These are phyloP conservation scores for Penicillium chermesinum DNA, from an alignment of 495 filamentous ascomycete species.

Conservation along the genomic window DNA sequence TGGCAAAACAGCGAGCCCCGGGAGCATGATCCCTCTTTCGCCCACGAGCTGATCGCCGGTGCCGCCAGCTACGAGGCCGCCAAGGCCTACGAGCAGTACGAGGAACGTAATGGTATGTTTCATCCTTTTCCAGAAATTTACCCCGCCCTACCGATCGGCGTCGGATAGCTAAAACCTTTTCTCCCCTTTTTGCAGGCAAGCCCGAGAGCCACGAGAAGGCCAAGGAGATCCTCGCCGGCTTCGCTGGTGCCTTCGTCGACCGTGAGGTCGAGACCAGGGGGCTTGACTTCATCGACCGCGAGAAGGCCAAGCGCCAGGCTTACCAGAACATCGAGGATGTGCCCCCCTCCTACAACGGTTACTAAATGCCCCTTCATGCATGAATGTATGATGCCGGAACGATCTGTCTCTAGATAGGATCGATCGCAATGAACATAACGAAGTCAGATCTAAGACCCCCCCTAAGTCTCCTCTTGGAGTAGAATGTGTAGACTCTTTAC, in stretches of 20 bases:
- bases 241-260: constrained; percentile 68
- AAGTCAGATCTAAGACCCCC: too few species aligned
- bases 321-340: constrained; percentile 46
- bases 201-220: constrained; percentile 58
- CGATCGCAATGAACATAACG: not conserved
- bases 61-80: constrained; percentile 70
- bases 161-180: too few species aligned
- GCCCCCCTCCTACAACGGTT: constrained; percentile 3
- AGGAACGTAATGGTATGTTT: constrained; percentile 54
- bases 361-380: constrained; percentile 3
- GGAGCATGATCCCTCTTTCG: constrained; percentile 50
- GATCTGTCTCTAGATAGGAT: not conserved
- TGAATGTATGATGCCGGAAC: not conserved
- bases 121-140: not conserved
- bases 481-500: too few species aligned
- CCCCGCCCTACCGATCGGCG: not conserved
- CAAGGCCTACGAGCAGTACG: constrained; percentile 65
- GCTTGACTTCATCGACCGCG: constrained; percentile 59
- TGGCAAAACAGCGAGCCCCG: constrained; percentile 1
- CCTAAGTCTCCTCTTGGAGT: too few species aligned
- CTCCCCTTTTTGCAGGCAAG: constrained; percentile 44
- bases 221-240: constrained; percentile 65
- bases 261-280: constrained; percentile 69
- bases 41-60: constrained; percentile 65
- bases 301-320: constrained; percentile 62